phyloP scores from a whole-genome alignment of 371 early-diverging fungal genomes.

The Mortierella sp. region DNA sequence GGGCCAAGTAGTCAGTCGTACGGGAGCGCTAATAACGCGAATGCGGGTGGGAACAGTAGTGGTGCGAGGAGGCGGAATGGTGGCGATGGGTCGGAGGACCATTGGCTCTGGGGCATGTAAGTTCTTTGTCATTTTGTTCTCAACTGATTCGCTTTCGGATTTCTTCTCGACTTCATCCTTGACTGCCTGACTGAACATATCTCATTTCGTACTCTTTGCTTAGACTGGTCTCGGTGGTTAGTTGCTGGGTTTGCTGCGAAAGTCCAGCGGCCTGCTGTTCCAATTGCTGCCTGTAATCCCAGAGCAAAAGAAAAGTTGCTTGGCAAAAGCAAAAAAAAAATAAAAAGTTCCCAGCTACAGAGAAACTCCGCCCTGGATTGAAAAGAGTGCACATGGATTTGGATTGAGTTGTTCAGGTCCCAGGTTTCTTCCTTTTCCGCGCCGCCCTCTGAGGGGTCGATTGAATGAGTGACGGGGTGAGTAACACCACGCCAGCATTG shows the following conservation, averaged over 20 bases:
- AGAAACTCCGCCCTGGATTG: neutral
- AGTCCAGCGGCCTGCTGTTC: slow-evolving; percentile 37
- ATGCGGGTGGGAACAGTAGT: neutral
- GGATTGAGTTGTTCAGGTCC: neutral
- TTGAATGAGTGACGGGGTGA: neutral
- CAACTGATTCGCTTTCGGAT: neutral
- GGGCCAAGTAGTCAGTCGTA: slow-evolving; percentile 29
- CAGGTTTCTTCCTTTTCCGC: neutral
- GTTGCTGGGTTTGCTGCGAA: slow-evolving; percentile 50
- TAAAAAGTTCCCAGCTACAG: slow-evolving; percentile 2
- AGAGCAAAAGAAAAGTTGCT: neutral
- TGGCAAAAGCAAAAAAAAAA: neutral
- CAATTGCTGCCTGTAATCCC: slow-evolving; percentile 23
- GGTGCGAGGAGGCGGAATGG: neutral
- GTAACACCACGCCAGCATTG: neutral
- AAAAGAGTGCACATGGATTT: neutral
- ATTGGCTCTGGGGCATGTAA: slow-evolving; percentile 48
- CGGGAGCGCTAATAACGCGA: neutral
- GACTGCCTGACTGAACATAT: neutral
- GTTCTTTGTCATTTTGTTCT: neutral
- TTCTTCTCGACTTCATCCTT: neutral
- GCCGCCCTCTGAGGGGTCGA: neutral
- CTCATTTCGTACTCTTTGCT: neutral
- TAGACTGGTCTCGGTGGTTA: slow-evolving; percentile 28
- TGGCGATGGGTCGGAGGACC: slow-evolving; percentile 9